These are phyloP conservation scores for Austropuccinia psidii DNA, from an alignment of 1,284 basidiomycete genomes.

Conservation along the genomic window DNA sequence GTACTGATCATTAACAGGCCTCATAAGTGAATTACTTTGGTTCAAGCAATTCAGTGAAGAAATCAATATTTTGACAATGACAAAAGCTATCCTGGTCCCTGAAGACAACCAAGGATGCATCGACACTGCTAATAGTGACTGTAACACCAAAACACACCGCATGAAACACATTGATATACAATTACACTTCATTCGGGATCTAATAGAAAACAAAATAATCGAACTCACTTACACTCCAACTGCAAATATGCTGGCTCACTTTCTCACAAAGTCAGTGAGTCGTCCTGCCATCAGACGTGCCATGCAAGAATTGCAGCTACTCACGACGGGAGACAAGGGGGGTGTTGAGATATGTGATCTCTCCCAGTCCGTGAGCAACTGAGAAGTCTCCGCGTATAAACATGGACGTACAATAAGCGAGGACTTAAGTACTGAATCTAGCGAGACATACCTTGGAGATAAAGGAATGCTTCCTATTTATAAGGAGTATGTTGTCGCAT, in stretches of 20 bases:
- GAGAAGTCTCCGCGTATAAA: no score
- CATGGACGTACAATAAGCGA: no score
- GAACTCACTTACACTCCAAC: neutral
- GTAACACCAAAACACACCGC: constrained; percentile 37
- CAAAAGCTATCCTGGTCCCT: constrained; percentile 38
- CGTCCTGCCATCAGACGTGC: no score
- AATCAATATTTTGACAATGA: constrained; percentile 39
- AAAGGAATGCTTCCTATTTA: no score
- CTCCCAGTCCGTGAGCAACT: no score
- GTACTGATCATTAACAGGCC: constrained; percentile 53
- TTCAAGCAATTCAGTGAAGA: constrained; percentile 43
- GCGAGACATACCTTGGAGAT: no score
- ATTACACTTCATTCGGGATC: constrained; percentile 44
- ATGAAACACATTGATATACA: constrained; percentile 46
- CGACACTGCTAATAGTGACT: constrained; percentile 39
- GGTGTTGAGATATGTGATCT: no score
- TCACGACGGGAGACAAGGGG: no score
- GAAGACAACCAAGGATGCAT: constrained; percentile 45
- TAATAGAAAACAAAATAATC: constrained; percentile 24
- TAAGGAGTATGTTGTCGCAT: no score
- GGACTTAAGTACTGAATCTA: no score
- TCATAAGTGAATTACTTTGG: constrained; percentile 50
- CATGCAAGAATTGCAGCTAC: no score
- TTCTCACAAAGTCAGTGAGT: no score
- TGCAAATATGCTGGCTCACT: neutral